phyloP scores from a whole-genome alignment of 129 eudicot genomes.

The Ambrosia artemisiifolia region DNA sequence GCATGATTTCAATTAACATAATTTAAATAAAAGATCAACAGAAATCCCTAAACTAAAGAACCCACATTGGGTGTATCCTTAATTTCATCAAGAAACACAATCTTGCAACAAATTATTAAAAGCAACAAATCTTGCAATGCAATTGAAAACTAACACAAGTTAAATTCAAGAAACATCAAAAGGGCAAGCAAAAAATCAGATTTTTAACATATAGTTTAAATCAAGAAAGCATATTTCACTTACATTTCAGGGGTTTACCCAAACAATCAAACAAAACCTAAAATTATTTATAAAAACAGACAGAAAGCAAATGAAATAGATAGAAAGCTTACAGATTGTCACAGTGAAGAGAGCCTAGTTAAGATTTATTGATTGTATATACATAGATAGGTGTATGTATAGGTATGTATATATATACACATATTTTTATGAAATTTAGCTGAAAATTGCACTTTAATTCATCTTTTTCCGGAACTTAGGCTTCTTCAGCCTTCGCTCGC shows the following conservation, averaged over 20 bases:
- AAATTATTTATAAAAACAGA: neutral
- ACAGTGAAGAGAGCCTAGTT: neutral
- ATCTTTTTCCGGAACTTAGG: slow-evolving; percentile 24
- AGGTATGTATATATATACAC: neutral
- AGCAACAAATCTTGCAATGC: neutral
- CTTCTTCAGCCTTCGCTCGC: slow-evolving; percentile 15
- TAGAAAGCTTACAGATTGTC: slow-evolving; percentile 30
- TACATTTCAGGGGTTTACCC: neutral
- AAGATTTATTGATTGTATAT: slow-evolving; percentile 10
- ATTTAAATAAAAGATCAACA: neutral
- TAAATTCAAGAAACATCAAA: slow-evolving; percentile 12
- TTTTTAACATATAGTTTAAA: neutral
- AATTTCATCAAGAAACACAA: slow-evolving; percentile 5
- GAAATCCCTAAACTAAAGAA: slow-evolving; percentile 11
- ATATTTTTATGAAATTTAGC: slow-evolving; percentile 12
- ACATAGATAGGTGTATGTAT: neutral
- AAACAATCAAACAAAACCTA: slow-evolving; percentile 11
- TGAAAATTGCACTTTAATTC: slow-evolving; percentile 20
- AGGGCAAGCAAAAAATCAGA: neutral
- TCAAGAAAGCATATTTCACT: neutral
- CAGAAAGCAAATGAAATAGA: slow-evolving; percentile 8
- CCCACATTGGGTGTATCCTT: slow-evolving; percentile 20
- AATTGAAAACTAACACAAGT: neutral
- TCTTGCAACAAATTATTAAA: slow-evolving; percentile 6
- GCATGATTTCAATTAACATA: slow-evolving; percentile 13